phyloP scores from a whole-genome alignment of 2,329 filamentous ascomycete genomes.

The Aspergillus brunneoviolaceus region DNA sequence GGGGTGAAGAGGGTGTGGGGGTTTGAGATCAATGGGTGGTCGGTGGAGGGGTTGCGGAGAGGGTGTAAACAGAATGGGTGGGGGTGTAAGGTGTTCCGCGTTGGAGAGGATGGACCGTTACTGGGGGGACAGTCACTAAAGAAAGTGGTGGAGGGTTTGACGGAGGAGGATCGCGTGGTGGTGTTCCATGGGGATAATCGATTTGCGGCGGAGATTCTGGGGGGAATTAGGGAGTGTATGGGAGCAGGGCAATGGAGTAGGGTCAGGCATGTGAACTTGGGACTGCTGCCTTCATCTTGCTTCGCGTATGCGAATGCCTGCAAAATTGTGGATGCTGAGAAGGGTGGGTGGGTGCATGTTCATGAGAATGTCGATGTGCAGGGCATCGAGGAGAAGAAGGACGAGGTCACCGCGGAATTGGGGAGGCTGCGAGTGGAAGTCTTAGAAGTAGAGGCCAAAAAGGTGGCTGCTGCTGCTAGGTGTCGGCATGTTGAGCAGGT shows the following conservation, averaged over 20 bases:
- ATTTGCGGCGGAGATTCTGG: constrained; percentile 48
- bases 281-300: constrained; percentile 55
- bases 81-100: constrained; percentile 56
- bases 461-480: constrained; percentile 14
- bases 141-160: constrained; percentile 33
- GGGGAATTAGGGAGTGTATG: constrained; percentile 31
- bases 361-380: constrained; percentile 59
- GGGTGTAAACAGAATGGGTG: constrained; percentile 72
- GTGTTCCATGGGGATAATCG: constrained; percentile 70
- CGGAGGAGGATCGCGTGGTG: constrained; percentile 56
- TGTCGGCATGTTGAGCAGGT: constrained; percentile 52
- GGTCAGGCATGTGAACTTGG: constrained; percentile 60
- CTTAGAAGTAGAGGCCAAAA: background rate
- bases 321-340: constrained; percentile 43
- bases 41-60: constrained; percentile 75
- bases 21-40: constrained; percentile 91
- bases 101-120: constrained; percentile 38
- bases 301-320: constrained; percentile 53
- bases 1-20: constrained; percentile 71
- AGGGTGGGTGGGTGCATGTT: constrained; percentile 59
- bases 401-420: constrained; percentile 44
- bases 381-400: constrained; percentile 42
- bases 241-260: constrained; percentile 32
- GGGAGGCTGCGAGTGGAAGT: constrained; percentile 24
- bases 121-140: constrained; percentile 16